phyloP scores from a whole-genome alignment of 2,329 filamentous ascomycete species.

The Talaromyces funiculosus region DNA sequence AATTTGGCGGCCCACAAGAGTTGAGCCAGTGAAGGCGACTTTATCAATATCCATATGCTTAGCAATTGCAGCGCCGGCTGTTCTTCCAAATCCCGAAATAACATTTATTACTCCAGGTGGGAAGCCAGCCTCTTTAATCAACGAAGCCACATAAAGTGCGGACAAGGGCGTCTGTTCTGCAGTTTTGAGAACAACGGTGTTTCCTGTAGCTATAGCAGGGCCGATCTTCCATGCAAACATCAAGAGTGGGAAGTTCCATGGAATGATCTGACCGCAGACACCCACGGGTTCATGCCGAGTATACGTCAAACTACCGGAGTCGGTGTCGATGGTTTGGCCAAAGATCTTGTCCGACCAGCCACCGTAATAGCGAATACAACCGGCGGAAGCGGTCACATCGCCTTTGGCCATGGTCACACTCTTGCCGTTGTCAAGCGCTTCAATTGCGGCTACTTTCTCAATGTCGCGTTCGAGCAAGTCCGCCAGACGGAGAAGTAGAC shows the following conservation, averaged over 20 bases:
- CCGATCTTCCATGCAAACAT: slow-evolving; percentile 86
- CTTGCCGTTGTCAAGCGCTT: slow-evolving; percentile 62
- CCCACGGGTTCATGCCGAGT: slow-evolving; percentile 72
- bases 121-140: slow-evolving; percentile 57
- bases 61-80: slow-evolving; percentile 64
- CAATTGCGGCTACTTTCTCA: slow-evolving; percentile 71
- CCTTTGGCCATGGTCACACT: slow-evolving; percentile 51
- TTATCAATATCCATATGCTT: slow-evolving; percentile 61
- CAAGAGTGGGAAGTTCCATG: slow-evolving; percentile 82
- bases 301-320: slow-evolving; percentile 76
- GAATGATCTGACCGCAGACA: slow-evolving; percentile 84
- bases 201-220: slow-evolving; percentile 62
- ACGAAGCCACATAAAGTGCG: slow-evolving; percentile 54
- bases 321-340: slow-evolving; percentile 79
- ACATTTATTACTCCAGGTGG: slow-evolving; percentile 58
- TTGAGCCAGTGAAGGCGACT: slow-evolving; percentile 60
- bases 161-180: slow-evolving; percentile 64
- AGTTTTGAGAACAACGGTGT: slow-evolving; percentile 60
- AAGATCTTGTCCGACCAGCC: slow-evolving; percentile 84
- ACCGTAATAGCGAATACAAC: slow-evolving; percentile 77
- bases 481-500: slow-evolving; percentile 68
- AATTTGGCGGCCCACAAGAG: slow-evolving; percentile 55
- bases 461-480: slow-evolving; percentile 72
- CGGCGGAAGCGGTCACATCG: slow-evolving; percentile 64
- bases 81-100: slow-evolving; percentile 69